Base-by-base conservation (phyloP, 2,329 filamentous ascomycete genomes). In the Hysterium pulicare region DNA sequence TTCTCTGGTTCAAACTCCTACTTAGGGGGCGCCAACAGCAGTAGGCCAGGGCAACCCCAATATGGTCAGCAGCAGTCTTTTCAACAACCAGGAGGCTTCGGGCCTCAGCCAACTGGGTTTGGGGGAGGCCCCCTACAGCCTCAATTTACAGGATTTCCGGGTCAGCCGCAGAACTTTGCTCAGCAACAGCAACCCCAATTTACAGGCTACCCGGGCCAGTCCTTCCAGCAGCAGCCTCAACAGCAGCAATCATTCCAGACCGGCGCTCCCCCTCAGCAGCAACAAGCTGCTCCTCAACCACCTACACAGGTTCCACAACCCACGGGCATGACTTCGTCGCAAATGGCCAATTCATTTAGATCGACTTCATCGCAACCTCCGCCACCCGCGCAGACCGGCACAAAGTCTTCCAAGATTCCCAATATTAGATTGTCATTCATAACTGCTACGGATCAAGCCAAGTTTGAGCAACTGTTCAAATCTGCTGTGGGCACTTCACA, bases 391-490 rank as follows among this genome's bases (percentile, higher is more conserved):
- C 78, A 84, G 57, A 81, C 85, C 51, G 77, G 85, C 5, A 82
- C 81, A 57, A 66, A 74, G 33, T 71, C 77, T 10, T 83, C 79
- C 55, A 93, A 86, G 71, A 96, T 98, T 43, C 93, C 93, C 21
- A 97, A 87, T 64, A 94, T 97, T 52, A 81, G 93, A 38, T 72
- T 98, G 47, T 95, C 90, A 3, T 98, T 98, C 67, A 95, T 98
- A 61, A 96, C 91, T 2, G 90, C 88, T 20, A 82, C 86, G 59
- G 93, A 98, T 63, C 93, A 98, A 69, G 81, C 88, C 59, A 96
- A 95, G 71, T 98, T 98, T 58, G 93, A 98, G 73, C 93, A 93
- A 44, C 73, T 98, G 32, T 98, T 98, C 76, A 96, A 93, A 71
- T 95, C 90, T 42, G 91, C 93, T 11, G 89, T 91, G 26, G 89